Conservation (phyloP, 306 rosid genomes). For the Lathyrus oleraceus region DNA sequence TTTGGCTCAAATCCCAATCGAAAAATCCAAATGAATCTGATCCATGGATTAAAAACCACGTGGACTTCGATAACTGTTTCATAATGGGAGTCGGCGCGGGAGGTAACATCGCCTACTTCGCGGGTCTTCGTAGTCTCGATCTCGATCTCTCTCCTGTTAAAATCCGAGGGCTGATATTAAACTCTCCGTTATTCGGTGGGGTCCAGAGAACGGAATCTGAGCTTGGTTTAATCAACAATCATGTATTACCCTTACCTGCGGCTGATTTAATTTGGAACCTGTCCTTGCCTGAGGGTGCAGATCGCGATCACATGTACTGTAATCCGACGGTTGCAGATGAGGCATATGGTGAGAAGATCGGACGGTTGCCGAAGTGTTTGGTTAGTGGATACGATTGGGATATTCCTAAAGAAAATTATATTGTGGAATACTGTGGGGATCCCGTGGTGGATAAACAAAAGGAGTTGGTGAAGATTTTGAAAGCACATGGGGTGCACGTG, state of each 20-base stretch:
- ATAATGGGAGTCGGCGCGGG: slow-evolving; percentile 74
- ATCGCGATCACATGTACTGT: slow-evolving; percentile 64
- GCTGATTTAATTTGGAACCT: slow-evolving; percentile 69
- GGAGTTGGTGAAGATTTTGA: slow-evolving; percentile 47
- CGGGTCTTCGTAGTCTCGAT: slow-evolving; percentile 51
- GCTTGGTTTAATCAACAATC: slow-evolving; percentile 39
- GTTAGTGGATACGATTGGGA: slow-evolving; percentile 39
- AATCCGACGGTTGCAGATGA: slow-evolving; percentile 43
- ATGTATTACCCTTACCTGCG: slow-evolving; percentile 46
- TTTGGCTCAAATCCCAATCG: slow-evolving; percentile 51
- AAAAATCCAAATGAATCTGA: slow-evolving; percentile 33
- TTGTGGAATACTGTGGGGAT: slow-evolving; percentile 41
- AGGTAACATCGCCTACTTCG: slow-evolving; percentile 58
- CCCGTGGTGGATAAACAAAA: slow-evolving; percentile 66
- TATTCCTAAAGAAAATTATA: no score
- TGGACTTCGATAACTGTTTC: slow-evolving; percentile 48
- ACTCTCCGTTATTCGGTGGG: slow-evolving; percentile 60
- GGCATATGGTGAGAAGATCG: slow-evolving; percentile 41
- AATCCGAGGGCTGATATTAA: slow-evolving; percentile 54
- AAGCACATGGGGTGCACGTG: slow-evolving; percentile 58
- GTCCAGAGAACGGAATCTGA: slow-evolving; percentile 55
- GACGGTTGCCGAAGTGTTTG: slow-evolving; percentile 53
- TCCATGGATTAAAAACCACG: slow-evolving; percentile 56
- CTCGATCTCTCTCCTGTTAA: slow-evolving; percentile 44
- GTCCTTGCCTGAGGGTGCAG: slow-evolving; percentile 56